phyloP scores from a whole-genome alignment of 2,329 filamentous ascomycete genomes.

The Dichotomopilus funicola region DNA sequence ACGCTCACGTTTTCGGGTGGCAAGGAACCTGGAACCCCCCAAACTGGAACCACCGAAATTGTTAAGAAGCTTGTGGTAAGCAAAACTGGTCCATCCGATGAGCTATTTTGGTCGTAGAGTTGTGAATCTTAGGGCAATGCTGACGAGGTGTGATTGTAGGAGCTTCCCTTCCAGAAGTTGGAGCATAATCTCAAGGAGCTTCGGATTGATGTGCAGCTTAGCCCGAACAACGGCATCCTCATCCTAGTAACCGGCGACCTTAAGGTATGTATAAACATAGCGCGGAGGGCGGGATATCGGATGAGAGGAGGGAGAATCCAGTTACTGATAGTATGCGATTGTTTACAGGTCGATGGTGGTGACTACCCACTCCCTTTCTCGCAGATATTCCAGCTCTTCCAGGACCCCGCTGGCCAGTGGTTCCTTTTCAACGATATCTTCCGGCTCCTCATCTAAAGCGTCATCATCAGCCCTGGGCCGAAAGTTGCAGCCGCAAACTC shows the following conservation, averaged over 20 bases:
- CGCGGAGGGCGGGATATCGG: neutral
- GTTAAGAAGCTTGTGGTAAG: slow-evolving; percentile 72
- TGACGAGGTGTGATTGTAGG: slow-evolving; percentile 39
- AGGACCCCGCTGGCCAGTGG: slow-evolving; percentile 61
- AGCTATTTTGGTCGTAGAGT: neutral
- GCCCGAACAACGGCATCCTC: slow-evolving; percentile 62
- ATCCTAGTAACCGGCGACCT: slow-evolving; percentile 86
- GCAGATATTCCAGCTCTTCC: slow-evolving; percentile 79
- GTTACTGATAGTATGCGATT: neutral
- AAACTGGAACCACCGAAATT: slow-evolving; percentile 61
- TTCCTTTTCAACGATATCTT: slow-evolving; percentile 95
- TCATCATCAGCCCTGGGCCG: neutral
- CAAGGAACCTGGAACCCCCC: slow-evolving; percentile 58
- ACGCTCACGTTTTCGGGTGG: slow-evolving; percentile 89
- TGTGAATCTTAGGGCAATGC: neutral
- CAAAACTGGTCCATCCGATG: slow-evolving; percentile 26
- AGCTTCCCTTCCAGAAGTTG: slow-evolving; percentile 72
- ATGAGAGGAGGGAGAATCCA: neutral
- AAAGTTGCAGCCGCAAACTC: neutral
- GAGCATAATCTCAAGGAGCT: too few species aligned
- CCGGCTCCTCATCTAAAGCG: slow-evolving; percentile 51
- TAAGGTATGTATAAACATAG: slow-evolving; percentile 49
- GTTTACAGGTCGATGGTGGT: slow-evolving; percentile 70
- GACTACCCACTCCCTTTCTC: slow-evolving; percentile 84
- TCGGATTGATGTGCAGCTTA: slow-evolving; percentile 84